phyloP scores from a whole-genome alignment of 179 eudicot genomes.

The Gypsophila paniculata region DNA sequence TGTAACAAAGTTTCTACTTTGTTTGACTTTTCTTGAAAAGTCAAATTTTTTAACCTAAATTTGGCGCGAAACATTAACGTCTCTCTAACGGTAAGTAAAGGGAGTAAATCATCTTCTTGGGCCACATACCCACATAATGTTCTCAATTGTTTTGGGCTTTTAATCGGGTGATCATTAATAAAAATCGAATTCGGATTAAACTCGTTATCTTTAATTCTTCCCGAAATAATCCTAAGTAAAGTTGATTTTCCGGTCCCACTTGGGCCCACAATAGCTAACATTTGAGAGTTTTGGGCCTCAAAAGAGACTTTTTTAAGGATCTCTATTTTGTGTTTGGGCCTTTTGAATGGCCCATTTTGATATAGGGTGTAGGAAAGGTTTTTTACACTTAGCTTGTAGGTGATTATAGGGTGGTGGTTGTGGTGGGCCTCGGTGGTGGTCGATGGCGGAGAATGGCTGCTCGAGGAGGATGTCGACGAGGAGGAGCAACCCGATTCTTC shows the following conservation, averaged over 20 bases:
- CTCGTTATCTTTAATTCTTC: conserved; percentile 45
- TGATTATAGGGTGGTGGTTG: conserved; percentile 15
- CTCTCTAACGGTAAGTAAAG: conserved; percentile 72
- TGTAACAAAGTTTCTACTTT: conserved; percentile 58
- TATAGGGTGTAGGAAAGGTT: conserved; percentile 68
- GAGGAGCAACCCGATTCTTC: conserved; percentile 60
- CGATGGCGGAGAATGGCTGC: conserved; percentile 45
- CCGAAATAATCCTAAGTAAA: conserved; percentile 59
- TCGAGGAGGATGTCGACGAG: conserved; percentile 45
- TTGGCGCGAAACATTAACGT: conserved; percentile 71
- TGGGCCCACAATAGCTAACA: conserved; percentile 79
- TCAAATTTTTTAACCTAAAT: conserved; percentile 53
- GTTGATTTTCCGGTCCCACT: conserved; percentile 94
- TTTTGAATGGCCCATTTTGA: conserved; percentile 20
- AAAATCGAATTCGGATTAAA: conserved; percentile 48
- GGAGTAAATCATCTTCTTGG: conserved; percentile 80
- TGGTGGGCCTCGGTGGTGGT: conserved; percentile 12
- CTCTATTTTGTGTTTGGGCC: conserved; percentile 36
- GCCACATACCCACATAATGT: conserved; percentile 73
- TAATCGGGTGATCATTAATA: conserved; percentile 39
- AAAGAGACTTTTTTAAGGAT: conserved; percentile 73
- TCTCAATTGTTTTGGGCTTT: conserved; percentile 56
- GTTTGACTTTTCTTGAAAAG: conserved; percentile 35
- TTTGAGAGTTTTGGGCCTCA: conserved; percentile 50
- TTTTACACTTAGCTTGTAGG: conserved; percentile 42